Conservation (phyloP, 495 filamentous ascomycete genomes). For the Umbilicaria muhlenbergii region DNA sequence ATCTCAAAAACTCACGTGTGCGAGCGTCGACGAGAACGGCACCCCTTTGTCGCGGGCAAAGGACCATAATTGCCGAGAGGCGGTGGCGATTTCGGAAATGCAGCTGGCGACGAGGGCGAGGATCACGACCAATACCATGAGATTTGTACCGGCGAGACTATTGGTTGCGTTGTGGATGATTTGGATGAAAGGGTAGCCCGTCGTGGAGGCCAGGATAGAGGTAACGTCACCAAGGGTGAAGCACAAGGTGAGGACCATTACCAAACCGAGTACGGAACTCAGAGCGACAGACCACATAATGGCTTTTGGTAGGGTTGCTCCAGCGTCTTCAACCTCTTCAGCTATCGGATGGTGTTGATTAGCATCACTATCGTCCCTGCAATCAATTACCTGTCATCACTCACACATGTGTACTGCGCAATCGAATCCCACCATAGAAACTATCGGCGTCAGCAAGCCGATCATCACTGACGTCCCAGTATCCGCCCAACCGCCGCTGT, state of each 20-base stretch:
- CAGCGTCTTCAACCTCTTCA: conserved; percentile 42
- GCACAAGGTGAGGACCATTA: conserved; percentile 35
- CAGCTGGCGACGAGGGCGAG: conserved; percentile 32
- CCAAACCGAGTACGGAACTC: conserved; percentile 34
- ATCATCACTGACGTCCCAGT: conserved; percentile 37
- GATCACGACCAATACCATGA: conserved; percentile 34
- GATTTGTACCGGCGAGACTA: conserved; percentile 27
- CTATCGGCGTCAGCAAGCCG: conserved; percentile 35
- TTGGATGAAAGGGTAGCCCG: conserved; percentile 37
- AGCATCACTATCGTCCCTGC: not conserved
- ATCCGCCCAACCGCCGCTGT: conserved; percentile 39
- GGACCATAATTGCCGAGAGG: conserved; percentile 41
- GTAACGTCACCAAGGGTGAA: conserved; percentile 38
- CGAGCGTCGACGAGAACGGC: conserved; percentile 36
- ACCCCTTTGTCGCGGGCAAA: conserved; percentile 41
- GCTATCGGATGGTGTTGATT: conserved; percentile 14
- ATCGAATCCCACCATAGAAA: conserved; percentile 38
- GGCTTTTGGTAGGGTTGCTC: conserved; percentile 35
- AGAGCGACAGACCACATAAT: conserved; percentile 33
- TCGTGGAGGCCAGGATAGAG: conserved; percentile 19
- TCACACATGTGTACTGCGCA: conserved; percentile 40
- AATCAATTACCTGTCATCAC: conserved; percentile 8
- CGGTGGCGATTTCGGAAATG: conserved; percentile 38
- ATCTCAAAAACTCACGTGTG: conserved; percentile 23
- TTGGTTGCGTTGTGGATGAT: conserved; percentile 35